Conservation (phyloP, 192 early-diverging fungal species). For the Gryganskiella cystojenkinii region DNA sequence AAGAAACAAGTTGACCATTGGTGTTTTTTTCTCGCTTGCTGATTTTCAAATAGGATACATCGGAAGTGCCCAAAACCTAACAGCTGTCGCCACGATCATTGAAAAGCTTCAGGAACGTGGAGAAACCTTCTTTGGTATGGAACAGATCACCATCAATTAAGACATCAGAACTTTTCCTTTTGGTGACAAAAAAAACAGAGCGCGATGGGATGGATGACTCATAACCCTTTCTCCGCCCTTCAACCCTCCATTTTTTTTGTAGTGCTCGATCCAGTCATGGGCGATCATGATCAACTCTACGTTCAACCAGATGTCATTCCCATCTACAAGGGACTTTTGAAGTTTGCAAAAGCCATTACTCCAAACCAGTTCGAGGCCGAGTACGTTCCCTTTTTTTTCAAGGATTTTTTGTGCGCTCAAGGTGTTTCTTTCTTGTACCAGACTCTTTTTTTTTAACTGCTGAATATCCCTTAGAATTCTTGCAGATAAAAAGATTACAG, state of each 20-base stretch:
- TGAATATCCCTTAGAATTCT: conserved; percentile 56
- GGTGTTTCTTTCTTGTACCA: too few species aligned
- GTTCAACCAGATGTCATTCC: conserved; percentile 81
- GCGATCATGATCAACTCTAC: conserved; percentile 88
- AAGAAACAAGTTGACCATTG: too few species aligned
- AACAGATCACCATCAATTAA: too few species aligned
- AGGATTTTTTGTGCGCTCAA: too few species aligned
- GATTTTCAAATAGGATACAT: conserved; percentile 72
- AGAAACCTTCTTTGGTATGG: conserved; percentile 63
- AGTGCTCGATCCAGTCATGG: conserved; percentile 91
- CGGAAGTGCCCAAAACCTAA: conserved; percentile 75
- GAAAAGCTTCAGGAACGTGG: conserved; percentile 60
- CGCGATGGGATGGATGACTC: too few species aligned
- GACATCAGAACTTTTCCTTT: background rate
- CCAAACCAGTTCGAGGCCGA: conserved; percentile 95
- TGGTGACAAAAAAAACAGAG: too few species aligned
- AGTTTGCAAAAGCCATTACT: conserved; percentile 80
- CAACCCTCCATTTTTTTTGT: background rate
- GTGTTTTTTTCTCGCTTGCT: background rate
- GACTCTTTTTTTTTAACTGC: too few species aligned
- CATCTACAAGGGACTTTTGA: conserved; percentile 77
- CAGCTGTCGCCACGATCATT: conserved; percentile 65
- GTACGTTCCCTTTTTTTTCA: conserved; percentile 44
- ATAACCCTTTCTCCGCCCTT: too few species aligned
- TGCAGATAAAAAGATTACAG: conserved; percentile 62